Conservation (phyloP, 2,329 filamentous ascomycete genomes). For the Lecanicillium sp. region DNA sequence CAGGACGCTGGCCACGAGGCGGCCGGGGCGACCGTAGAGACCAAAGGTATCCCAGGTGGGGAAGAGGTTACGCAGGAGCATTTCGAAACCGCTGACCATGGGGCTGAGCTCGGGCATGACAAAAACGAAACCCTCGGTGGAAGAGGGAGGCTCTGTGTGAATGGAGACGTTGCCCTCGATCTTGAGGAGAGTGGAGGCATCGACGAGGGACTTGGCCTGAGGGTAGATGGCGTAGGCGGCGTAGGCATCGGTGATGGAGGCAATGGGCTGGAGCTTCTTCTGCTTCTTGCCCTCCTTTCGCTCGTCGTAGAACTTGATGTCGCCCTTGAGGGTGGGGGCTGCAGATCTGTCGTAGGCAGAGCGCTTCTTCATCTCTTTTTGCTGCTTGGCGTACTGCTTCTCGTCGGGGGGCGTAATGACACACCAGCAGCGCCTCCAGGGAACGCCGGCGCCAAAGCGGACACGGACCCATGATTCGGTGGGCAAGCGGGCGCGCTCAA, state of each 20-base stretch:
- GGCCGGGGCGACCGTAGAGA: slow-evolving; percentile 82
- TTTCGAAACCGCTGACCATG: slow-evolving; percentile 91
- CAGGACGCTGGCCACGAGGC: slow-evolving; percentile 78
- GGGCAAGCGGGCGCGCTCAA: slow-evolving; percentile 71
- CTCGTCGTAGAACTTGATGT: slow-evolving; percentile 92
- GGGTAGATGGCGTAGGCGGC: slow-evolving; percentile 95
- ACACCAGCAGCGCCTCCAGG: slow-evolving; percentile 96
- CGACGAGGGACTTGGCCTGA: slow-evolving; percentile 86
- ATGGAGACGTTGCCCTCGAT: slow-evolving; percentile 87
- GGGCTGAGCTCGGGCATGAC: slow-evolving; percentile 93
- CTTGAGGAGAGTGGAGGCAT: slow-evolving; percentile 90
- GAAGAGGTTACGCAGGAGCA: slow-evolving; percentile 87
- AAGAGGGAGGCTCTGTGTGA: slow-evolving; percentile 69
- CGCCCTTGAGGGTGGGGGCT: slow-evolving; percentile 66
- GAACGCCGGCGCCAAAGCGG: slow-evolving; percentile 89
- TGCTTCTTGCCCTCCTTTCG: slow-evolving; percentile 70
- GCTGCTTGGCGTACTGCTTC: slow-evolving; percentile 78
- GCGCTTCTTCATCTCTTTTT: slow-evolving; percentile 76
- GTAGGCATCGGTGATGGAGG: slow-evolving; percentile 84
- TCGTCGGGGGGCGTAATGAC: slow-evolving; percentile 89
- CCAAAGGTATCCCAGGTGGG: slow-evolving; percentile 90
- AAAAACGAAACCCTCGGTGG: slow-evolving; percentile 90
- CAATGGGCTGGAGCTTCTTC: slow-evolving; percentile 86
- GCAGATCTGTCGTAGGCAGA: slow-evolving; percentile 74
- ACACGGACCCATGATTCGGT: slow-evolving; percentile 93